Base-by-base conservation (phyloP, 306 rosid species). In the Aeschynomene evenia region DNA sequence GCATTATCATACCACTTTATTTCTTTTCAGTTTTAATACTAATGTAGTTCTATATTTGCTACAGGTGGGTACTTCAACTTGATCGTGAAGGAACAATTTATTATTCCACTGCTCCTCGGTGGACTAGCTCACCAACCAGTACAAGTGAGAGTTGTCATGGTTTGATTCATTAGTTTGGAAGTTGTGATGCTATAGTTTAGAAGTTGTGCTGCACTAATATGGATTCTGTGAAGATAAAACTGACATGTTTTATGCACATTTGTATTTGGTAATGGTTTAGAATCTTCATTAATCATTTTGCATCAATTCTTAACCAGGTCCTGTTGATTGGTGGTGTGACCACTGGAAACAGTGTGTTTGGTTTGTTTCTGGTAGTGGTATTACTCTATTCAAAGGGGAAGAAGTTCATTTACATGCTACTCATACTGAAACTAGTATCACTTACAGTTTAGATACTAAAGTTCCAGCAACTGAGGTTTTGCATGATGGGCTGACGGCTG, bases 271-370 rank as follows among this genome's bases (percentile, higher is more conserved):
- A 26, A n/a, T 50, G 26, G 39, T 58, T 31, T 45, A 31, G 40
- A 73, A 36, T 71, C 18, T 49, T 77, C 34, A 8, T 5, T 81
- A 31, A 74, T 57, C 18, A 48, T 73, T 62, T 20, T 67, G 50
- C 55, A 66, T 78, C 66, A 33, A 71, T 83, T 66, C 67, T 80
- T 63, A 77, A 11, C 46, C 80, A 83, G 97, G 96, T 79, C 68
- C 83, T 54, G 80, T 56, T 40, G 86, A 79, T 61, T 93, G 97
- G 98, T 93, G 97, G 98, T 86, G 98, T 79, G 97, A 90, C 85
- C 98, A 93, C 73, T 93, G 98, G 98, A 93, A 90, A 79, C 98
- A 93, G 76, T 93, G 96, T 78, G 96, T 86, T 79, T 93, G 98
- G 98, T 93, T 93, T 85, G 88, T 88, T 66, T 94, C 96, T 18